These are phyloP conservation scores for Suillus alpinus DNA, from an alignment of 768 basidiomycete species.

Conservation along the genomic window DNA sequence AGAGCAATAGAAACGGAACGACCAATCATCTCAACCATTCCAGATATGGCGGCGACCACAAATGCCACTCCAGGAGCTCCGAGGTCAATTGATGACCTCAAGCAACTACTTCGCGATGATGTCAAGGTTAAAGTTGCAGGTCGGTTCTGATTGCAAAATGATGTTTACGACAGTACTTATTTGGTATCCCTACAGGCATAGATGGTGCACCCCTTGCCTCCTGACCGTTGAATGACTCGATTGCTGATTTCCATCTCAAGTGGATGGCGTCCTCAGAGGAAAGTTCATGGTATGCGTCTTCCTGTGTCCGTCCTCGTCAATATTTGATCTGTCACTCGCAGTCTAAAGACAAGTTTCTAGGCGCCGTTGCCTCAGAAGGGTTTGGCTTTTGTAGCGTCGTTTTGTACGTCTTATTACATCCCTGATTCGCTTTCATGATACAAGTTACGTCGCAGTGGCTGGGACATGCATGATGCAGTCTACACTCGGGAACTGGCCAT, in stretches of 20 bases:
- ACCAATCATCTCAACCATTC: not conserved
- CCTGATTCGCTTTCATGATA: not conserved
- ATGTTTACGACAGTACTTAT: slow-evolving; percentile 3
- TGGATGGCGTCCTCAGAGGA: slow-evolving; percentile 93
- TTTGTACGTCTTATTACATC: slow-evolving; percentile 54
- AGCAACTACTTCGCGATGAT: slow-evolving; percentile 52
- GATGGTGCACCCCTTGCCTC: slow-evolving; percentile 52
- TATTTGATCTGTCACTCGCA: slow-evolving; percentile 31
- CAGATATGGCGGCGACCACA: not conserved
- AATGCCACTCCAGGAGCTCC: slow-evolving; percentile 41
- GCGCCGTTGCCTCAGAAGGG: slow-evolving; percentile 72
- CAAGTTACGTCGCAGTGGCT: slow-evolving; percentile 49
- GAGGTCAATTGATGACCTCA: slow-evolving; percentile 55
- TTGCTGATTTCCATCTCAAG: slow-evolving; percentile 36
- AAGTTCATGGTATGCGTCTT: slow-evolving; percentile 73
- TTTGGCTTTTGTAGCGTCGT: slow-evolving; percentile 95
- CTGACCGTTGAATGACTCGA: slow-evolving; percentile 3
- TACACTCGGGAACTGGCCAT: slow-evolving; percentile 86
- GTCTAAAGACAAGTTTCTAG: slow-evolving; percentile 90
- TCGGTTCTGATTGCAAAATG: slow-evolving; percentile 31
- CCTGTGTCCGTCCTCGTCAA: not conserved
- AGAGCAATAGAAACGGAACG: not conserved
- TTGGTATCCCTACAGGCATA: slow-evolving; percentile 39
- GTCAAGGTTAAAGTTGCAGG: slow-evolving; percentile 93
- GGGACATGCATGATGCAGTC: slow-evolving; percentile 89